Conservation (phyloP, 108 stramenopile species). For the Skeletonema costatum region DNA sequence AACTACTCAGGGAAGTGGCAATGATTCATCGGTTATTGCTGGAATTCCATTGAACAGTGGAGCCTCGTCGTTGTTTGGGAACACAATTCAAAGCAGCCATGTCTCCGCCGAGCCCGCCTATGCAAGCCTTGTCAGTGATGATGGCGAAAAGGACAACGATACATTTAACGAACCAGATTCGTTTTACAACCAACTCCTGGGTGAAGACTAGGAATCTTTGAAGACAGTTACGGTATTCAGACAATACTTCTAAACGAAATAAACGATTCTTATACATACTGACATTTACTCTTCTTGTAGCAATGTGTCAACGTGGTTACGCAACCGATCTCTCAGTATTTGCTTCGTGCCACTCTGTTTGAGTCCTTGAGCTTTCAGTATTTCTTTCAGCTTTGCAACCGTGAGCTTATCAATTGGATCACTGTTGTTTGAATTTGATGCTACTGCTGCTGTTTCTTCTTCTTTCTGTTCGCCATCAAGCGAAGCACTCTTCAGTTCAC, state of each 20-base stretch:
- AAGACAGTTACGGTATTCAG: too few relatives aligned
- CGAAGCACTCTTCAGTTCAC: not conserved
- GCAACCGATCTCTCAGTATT: conserved; percentile 77
- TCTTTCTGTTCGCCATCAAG: conserved; percentile 9
- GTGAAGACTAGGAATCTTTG: conserved; percentile 20
- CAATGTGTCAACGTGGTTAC: conserved; percentile 68
- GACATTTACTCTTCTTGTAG: conserved; percentile 27
- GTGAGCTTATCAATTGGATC: conserved; percentile 82
- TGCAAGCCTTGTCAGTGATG: conserved; percentile 36
- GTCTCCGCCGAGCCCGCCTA: conserved; percentile 23
- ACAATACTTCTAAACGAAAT: not conserved
- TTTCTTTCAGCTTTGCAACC: conserved; percentile 78
- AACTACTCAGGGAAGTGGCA: conserved; percentile 17
- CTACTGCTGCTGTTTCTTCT: not conserved
- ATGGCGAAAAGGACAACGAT: conserved; percentile 32
- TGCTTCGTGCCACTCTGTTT: conserved; percentile 77
- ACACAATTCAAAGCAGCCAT: conserved; percentile 24
- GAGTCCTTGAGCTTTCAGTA: conserved; percentile 64
- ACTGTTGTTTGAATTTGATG: not conserved
- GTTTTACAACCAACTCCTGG: conserved; percentile 48
- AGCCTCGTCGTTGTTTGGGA: conserved; percentile 23
- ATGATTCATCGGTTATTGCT: conserved; percentile 33
- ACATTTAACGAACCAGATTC: conserved; percentile 44
- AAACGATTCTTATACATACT: not conserved
- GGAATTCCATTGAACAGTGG: conserved; percentile 39